Evolutionary conservation across 1,139 yeast genomes (phyloP).

Genomic region (Diutina pseudorugosa): DNA sequence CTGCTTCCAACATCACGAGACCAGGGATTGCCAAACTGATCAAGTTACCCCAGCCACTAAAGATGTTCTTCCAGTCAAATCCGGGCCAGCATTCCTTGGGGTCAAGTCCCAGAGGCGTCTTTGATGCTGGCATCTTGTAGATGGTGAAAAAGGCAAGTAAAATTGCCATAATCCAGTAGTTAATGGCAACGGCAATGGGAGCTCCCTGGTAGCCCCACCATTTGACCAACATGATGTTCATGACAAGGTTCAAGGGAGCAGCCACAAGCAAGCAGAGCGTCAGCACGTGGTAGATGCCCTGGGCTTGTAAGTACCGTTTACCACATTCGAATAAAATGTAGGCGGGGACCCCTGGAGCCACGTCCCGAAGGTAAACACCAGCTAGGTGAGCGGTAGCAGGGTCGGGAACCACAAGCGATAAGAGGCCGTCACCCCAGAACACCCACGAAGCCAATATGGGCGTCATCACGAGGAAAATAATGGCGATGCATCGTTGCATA

Average conservation of each 20-base stretch:
- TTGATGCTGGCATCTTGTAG: constrained; percentile 22
- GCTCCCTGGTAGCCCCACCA: constrained; percentile 40
- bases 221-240: constrained; percentile 35
- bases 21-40: constrained; percentile 59
- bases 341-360: constrained; percentile 46
- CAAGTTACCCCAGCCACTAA: constrained; percentile 40
- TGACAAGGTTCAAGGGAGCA: constrained; percentile 40
- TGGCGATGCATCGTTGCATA: constrained; percentile 42
- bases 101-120: constrained; percentile 26
- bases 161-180: constrained; percentile 43
- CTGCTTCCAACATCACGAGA: constrained; percentile 62
- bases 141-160: constrained; percentile 23
- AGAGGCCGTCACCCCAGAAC: constrained; percentile 29
- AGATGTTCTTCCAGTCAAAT: constrained; percentile 18
- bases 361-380: constrained; percentile 36
- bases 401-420: constrained; percentile 29
- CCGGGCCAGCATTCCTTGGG: constrained; percentile 31
- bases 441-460: constrained; percentile 40
- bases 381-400: constrained; percentile 39
- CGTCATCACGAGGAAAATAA: constrained; percentile 35
- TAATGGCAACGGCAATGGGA: constrained; percentile 45
- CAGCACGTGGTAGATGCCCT: constrained; percentile 41
- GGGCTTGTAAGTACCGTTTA: constrained; percentile 40
- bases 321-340: constrained; percentile 43
- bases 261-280: constrained; percentile 38